A percentile compares a stretch with the other conserved stretches of the same genome.
These are phyloP conservation scores for Pisolithus sp. DNA, from an alignment of 768 basidiomycete genomes.

Conservation along the genomic window DNA sequence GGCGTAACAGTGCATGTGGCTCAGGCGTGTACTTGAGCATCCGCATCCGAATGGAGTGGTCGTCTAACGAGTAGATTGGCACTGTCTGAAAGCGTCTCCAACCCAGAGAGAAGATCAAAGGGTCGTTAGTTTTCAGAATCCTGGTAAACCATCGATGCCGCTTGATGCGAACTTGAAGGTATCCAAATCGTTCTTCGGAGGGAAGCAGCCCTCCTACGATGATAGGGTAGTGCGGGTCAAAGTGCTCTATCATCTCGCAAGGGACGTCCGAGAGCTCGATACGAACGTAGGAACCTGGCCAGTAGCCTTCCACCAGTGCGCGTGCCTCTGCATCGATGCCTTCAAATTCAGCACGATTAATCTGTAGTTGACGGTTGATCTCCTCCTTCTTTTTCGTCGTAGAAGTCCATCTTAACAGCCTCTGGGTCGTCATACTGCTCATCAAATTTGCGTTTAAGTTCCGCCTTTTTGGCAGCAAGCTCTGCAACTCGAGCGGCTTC, in stretches of 20 bases:
- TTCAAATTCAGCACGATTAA: constrained; percentile 84
- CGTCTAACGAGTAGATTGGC: constrained; percentile 94
- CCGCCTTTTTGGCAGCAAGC: constrained; percentile 83
- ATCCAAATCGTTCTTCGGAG: constrained; percentile 89
- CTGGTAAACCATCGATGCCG: constrained; percentile 89
- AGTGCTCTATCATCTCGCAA: constrained; percentile 87
- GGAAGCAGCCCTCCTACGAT: constrained; percentile 87
- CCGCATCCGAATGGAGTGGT: constrained; percentile 96
- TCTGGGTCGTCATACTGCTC: constrained; percentile 93
- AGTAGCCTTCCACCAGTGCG: constrained; percentile 81
- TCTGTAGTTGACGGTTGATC: constrained; percentile 73
- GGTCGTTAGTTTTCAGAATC: constrained; percentile 95
- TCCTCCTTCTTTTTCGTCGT: constrained; percentile 91
- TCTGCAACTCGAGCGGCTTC: constrained; percentile 40
- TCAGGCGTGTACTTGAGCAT: constrained; percentile 99
- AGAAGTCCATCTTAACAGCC: constrained; percentile 75
- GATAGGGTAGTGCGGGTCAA: constrained; percentile 87
- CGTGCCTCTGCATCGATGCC: constrained; percentile 71
- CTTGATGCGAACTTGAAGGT: constrained; percentile 92
- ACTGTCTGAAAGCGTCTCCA: constrained; percentile 96
- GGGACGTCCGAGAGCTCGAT: constrained; percentile 83
- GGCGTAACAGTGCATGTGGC: constrained; percentile 98
- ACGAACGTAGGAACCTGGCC: constrained; percentile 88
- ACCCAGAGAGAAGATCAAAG: constrained; percentile 92
- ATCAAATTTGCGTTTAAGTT: constrained; percentile 91